Conservation (phyloP, 2,329 filamentous ascomycete genomes). For the Arthrinium phaeospermum region DNA sequence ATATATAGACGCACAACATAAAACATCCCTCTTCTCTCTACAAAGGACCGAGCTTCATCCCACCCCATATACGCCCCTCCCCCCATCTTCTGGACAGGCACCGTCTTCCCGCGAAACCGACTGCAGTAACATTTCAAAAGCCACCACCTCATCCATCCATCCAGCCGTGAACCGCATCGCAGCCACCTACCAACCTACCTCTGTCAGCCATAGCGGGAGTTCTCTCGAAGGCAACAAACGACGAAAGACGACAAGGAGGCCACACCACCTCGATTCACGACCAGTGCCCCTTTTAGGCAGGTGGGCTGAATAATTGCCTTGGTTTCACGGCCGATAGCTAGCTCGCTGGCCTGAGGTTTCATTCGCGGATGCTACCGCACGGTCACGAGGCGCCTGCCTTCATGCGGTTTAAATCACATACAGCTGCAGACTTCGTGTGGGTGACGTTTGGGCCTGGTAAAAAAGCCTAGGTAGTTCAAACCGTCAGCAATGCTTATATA, state of each 20-base stretch:
- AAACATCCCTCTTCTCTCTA: no score
- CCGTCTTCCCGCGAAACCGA: not conserved
- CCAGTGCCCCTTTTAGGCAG: not conserved
- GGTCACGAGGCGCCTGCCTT: not conserved
- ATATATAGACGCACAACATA: not conserved
- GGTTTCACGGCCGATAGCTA: not conserved
- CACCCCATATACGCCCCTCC: not conserved
- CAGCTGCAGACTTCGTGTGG: not conserved
- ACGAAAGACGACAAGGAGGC: not conserved
- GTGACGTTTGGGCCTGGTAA: not conserved
- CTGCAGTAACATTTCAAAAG: not conserved
- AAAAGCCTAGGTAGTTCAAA: not conserved
- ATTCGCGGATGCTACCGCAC: not conserved
- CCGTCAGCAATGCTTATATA: not conserved
- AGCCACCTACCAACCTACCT: not conserved
- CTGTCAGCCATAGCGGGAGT: not conserved
- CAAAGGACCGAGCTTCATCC: not conserved
- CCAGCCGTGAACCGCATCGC: not conserved
- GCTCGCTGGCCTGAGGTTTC: not conserved
- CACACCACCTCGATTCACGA: not conserved
- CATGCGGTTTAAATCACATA: conserved; percentile 6
- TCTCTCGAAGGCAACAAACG: not conserved
- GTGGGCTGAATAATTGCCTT: not conserved
- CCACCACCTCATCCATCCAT: not conserved
- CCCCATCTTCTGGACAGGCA: not conserved